Evolutionary conservation across 2,329 filamentous ascomycete species (phyloP).

Genomic region (Cryphonectria nitschkei): DNA sequence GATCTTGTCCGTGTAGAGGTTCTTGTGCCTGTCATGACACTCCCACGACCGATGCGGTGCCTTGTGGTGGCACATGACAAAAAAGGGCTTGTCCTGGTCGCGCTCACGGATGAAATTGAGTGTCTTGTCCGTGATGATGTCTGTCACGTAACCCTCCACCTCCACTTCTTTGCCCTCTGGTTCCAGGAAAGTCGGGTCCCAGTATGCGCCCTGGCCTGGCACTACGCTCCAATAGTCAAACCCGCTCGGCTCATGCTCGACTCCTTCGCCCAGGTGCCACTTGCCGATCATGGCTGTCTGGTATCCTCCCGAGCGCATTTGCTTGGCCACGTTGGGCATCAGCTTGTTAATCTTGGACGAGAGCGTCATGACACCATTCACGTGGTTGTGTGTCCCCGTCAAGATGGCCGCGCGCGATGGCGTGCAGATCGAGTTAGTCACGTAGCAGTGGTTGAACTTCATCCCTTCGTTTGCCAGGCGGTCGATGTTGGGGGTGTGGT

Average conservation of each 20-base stretch:
- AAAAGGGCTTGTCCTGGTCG: conserved; percentile 49
- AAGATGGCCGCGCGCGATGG: conserved; percentile 55
- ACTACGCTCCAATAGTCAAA: conserved; percentile 58
- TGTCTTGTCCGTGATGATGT: conserved; percentile 56
- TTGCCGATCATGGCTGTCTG: conserved; percentile 58
- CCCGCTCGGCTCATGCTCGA: conserved; percentile 49
- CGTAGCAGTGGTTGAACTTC: conserved; percentile 57
- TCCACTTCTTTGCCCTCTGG: conserved; percentile 35
- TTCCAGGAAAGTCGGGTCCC: conserved; percentile 54
- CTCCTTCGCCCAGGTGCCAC: conserved; percentile 57
- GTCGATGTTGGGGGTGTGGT: conserved; percentile 55
- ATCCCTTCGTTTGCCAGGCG: conserved; percentile 53
- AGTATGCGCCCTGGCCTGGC: conserved; percentile 56
- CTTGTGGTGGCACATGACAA: conserved; percentile 61
- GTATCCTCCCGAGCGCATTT: conserved; percentile 50
- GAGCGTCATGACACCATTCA: conserved; percentile 56
- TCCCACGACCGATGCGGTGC: conserved; percentile 59
- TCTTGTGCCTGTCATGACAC: conserved; percentile 51
- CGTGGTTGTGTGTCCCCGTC: conserved; percentile 55
- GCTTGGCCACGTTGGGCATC: conserved; percentile 56
- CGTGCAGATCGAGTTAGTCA: conserved; percentile 58
- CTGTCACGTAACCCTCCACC: conserved; percentile 52
- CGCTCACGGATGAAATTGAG: conserved; percentile 44
- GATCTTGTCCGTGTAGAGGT: conserved; percentile 51
- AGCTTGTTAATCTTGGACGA: conserved; percentile 53